Conservation (phyloP, 2,329 filamentous ascomycete genomes). For the Pyricularia grisea region DNA sequence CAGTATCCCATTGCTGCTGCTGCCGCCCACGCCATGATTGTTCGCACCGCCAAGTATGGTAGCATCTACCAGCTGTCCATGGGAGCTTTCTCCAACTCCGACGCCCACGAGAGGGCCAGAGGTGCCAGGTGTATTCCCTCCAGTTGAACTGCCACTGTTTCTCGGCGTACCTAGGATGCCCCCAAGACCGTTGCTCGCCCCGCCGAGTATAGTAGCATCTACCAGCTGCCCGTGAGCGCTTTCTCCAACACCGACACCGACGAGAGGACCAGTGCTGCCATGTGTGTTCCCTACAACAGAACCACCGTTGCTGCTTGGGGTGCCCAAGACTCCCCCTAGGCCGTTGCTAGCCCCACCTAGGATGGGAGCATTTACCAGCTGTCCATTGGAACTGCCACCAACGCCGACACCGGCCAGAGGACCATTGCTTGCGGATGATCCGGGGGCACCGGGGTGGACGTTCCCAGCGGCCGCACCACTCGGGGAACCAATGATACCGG, state of each 20-base stretch:
- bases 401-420: neutral
- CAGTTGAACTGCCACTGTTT: neutral
- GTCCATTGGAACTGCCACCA: neutral
- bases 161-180: neutral
- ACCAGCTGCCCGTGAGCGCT: neutral
- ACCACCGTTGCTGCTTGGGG: neutral
- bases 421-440: neutral
- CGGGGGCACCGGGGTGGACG: neutral
- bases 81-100: neutral
- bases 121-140: neutral
- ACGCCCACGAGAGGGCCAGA: neutral
- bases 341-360: neutral
- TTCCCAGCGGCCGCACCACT: neutral
- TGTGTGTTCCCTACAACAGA: neutral
- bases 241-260: neutral
- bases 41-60: neutral
- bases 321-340: neutral
- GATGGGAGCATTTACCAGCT: neutral
- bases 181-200: neutral
- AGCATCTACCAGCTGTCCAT: neutral
- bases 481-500: neutral
- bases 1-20: neutral
- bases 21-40: neutral
- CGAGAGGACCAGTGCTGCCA: neutral
- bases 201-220: neutral